Percentiles rank a stretch among this genome's conserved stretches.
phyloP scores from a whole-genome alignment of 148 eudicot species.

The Cornus florida region DNA sequence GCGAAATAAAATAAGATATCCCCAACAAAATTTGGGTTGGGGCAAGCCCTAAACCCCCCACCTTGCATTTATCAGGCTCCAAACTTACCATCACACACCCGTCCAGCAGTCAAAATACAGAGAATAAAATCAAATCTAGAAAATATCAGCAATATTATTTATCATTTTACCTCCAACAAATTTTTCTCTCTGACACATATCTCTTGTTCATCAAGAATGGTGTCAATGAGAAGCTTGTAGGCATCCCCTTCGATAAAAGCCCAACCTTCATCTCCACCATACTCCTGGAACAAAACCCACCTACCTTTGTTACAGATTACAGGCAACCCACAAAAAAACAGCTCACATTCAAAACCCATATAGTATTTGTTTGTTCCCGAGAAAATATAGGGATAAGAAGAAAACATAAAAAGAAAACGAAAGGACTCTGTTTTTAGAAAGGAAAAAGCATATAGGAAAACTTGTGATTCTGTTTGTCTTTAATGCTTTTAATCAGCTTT shows the following conservation, averaged over 20 bases:
- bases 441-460: background rate
- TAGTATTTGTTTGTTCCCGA: no score
- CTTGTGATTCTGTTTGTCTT: background rate
- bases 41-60: no score
- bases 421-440: no score
- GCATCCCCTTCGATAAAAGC: constrained; percentile 15
- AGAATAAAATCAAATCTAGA: background rate
- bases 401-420: no score
- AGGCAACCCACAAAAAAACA: no score
- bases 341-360: no score
- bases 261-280: constrained; percentile 18
- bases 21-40: no score
- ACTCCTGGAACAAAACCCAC: constrained; percentile 14
- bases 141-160: background rate
- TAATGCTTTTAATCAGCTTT: background rate
- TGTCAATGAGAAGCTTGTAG: constrained; percentile 9
- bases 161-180: background rate
- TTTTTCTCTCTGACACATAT: background rate
- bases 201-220: constrained; percentile 9
- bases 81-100: no score
- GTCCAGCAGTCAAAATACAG: background rate
- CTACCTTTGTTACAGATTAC: background rate
- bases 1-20: no score
- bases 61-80: no score
- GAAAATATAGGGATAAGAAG: no score